A percentile compares a stretch with the other conserved stretches of the same genome.
phyloP scores from a whole-genome alignment of 768 basidiomycete species.

The Psilocybe azurescens region DNA sequence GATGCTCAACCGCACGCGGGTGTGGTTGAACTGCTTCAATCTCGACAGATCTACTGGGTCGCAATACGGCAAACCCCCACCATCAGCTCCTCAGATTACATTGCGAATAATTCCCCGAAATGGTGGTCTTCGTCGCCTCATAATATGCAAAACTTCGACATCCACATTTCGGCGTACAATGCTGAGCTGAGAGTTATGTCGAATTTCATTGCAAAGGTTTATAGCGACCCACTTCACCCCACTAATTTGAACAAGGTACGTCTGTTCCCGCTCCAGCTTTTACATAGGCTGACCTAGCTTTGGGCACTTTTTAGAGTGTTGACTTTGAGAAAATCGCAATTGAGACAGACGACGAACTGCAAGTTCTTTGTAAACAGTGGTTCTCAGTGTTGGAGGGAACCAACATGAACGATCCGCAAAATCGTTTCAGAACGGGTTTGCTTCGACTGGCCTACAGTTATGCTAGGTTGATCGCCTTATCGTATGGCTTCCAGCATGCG shows the following conservation, averaged over 20 bases:
- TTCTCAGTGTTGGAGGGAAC: slow-evolving; percentile 39
- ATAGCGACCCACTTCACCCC: slow-evolving; percentile 75
- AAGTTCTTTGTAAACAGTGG: slow-evolving; percentile 61
- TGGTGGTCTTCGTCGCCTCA: slow-evolving; percentile 75
- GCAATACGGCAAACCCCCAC: slow-evolving; percentile 91
- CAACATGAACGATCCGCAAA: slow-evolving; percentile 59
- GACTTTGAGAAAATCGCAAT: slow-evolving; percentile 70
- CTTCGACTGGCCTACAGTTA: slow-evolving; percentile 71
- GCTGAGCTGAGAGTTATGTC: slow-evolving; percentile 71
- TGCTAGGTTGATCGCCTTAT: slow-evolving; percentile 68
- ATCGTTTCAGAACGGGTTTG: slow-evolving; percentile 64
- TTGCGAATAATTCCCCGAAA: slow-evolving; percentile 67
- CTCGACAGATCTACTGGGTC: slow-evolving; percentile 88
- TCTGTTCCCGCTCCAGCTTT: slow-evolving; percentile 1
- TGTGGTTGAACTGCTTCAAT: slow-evolving; percentile 92
- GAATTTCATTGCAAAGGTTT: slow-evolving; percentile 64
- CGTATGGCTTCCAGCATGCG: slow-evolving; percentile 79
- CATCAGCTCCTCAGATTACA: slow-evolving; percentile 78
- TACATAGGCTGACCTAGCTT: too few relatives aligned
- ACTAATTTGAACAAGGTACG: slow-evolving; percentile 77
- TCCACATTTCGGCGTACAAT: slow-evolving; percentile 81
- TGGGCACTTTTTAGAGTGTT: slow-evolving; percentile 45
- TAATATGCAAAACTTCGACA: slow-evolving; percentile 78
- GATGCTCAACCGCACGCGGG: slow-evolving; percentile 86
- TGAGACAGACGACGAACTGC: slow-evolving; percentile 73